Base-by-base conservation (phyloP, 148 eudicot species). In the Gaultheria prostrata region DNA sequence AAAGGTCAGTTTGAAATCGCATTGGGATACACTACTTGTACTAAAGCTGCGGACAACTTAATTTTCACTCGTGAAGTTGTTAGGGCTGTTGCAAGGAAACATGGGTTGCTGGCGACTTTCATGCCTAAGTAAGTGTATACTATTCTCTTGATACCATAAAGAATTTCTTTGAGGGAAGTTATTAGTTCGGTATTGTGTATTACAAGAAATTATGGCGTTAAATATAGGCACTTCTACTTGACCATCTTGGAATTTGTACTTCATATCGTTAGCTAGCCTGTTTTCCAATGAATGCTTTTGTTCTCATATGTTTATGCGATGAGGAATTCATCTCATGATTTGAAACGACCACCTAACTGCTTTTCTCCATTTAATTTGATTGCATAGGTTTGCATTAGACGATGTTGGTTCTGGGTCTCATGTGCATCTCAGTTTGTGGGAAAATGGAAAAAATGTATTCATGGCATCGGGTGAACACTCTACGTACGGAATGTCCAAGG, bases 341-440 rank as follows among this genome's bases (percentile, higher is more conserved):
- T 8, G 9, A 59, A 76, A 73, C 28, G 59, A 83, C 21, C 17
- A 30, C 49, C 15, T 72, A 3, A 67, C 33, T 76, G 51, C 5
- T 65, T 80, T 83, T 85, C 65, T 53, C 39, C 53, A 65, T 76
- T 6, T 51, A n/a, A 54, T 80, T 56, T 83, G 80, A 80, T 79
- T 85, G 74, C 49, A 13, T 84, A 97, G 99, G 91, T 95, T 89
- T 82, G 84, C 88, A 20, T 86, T 92, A 74, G 92, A 95, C 88
- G 98, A 95, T 84, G 83, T 92, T 79, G 99, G 99, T 51, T 97
- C 99, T 53, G 98, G 98, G 85, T 93, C 96, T 61, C 99, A 97
- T 84, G 99, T 97, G 87, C 99, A 97, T 87, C 79, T 97, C 85
- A 97, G 98, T 88, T 87, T 97, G 88, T 93, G 92, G 88, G 85